phyloP scores from a whole-genome alignment of 2,329 filamentous ascomycete species.

The Colletotrichum filicis region DNA sequence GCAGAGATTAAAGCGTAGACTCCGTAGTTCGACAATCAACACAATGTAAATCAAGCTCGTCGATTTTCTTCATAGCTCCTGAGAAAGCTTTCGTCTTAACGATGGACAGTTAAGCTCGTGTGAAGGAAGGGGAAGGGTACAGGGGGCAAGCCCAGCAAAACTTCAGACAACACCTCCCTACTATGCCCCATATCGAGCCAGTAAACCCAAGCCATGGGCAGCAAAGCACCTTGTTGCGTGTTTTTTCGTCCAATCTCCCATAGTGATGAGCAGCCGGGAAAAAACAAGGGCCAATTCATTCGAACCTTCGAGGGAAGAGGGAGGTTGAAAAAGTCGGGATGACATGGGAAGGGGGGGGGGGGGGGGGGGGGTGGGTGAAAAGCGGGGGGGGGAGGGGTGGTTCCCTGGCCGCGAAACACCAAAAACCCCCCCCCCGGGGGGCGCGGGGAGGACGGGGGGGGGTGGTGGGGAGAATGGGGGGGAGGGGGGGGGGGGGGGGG shows the following conservation, averaged over 20 bases:
- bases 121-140: background rate
- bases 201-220: background rate
- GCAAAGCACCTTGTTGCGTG: background rate
- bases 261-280: background rate
- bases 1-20: background rate
- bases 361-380: no score
- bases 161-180: background rate
- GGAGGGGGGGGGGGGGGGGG: slow-evolving; percentile 5
- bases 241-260: slow-evolving; percentile 23
- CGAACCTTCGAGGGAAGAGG: background rate
- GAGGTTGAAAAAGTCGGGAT: slow-evolving; percentile 17
- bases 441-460: no score
- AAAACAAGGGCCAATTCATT: background rate
- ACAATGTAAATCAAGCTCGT: background rate
- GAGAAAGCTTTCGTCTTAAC: background rate
- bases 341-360: slow-evolving; percentile 4
- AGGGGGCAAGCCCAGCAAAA: background rate
- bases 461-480: no score
- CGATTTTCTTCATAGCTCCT: slow-evolving; percentile 6
- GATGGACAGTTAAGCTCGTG: slow-evolving; percentile 13
- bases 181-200: no score
- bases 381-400: no score
- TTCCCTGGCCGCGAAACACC: no score
- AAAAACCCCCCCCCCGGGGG: no score
- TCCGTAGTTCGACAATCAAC: background rate